Conservation (phyloP, 495 filamentous ascomycete genomes). For the Cladorrhinum samala region DNA sequence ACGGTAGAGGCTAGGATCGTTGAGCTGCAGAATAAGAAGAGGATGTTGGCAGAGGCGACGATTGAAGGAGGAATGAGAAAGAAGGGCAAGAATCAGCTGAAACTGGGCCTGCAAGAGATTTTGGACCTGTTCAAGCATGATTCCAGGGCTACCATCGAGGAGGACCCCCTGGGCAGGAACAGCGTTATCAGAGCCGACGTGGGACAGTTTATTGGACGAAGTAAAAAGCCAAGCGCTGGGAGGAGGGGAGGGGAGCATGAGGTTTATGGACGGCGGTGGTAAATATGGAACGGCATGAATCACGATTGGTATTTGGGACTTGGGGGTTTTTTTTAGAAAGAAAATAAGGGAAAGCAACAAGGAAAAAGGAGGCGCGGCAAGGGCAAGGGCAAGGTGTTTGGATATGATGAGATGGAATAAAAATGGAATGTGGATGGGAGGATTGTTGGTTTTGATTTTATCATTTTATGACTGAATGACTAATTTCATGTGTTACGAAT, state of each 20-base stretch:
- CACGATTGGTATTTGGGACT: too few species aligned
- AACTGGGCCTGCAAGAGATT: slow-evolving; percentile 91
- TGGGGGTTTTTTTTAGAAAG: too few species aligned
- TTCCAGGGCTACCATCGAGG: slow-evolving; percentile 29
- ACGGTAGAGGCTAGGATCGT: slow-evolving; percentile 92
- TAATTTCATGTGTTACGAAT: too few species aligned
- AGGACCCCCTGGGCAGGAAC: neutral
- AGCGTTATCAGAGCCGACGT: slow-evolving; percentile 15
- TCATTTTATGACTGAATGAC: too few species aligned
- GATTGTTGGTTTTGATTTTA: too few species aligned
- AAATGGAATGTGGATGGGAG: too few species aligned
- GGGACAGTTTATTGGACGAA: neutral
- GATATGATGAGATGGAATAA: too few species aligned
- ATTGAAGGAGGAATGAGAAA: slow-evolving; percentile 36
- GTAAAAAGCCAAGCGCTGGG: slow-evolving; percentile 4
- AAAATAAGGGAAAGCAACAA: too few species aligned
- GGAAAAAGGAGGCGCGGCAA: too few species aligned
- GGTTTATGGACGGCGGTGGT: slow-evolving; percentile 39
- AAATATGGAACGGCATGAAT: too few species aligned
- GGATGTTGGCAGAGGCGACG: slow-evolving; percentile 65
- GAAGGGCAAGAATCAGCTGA: slow-evolving; percentile 57
- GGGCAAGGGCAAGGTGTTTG: too few species aligned
- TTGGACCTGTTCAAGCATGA: slow-evolving; percentile 80
- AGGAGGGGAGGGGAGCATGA: slow-evolving; percentile 25
- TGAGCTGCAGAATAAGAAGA: slow-evolving; percentile 86